Conservation (phyloP, 106 monocot genomes). For the Phalaenopsis aphrodite region DNA sequence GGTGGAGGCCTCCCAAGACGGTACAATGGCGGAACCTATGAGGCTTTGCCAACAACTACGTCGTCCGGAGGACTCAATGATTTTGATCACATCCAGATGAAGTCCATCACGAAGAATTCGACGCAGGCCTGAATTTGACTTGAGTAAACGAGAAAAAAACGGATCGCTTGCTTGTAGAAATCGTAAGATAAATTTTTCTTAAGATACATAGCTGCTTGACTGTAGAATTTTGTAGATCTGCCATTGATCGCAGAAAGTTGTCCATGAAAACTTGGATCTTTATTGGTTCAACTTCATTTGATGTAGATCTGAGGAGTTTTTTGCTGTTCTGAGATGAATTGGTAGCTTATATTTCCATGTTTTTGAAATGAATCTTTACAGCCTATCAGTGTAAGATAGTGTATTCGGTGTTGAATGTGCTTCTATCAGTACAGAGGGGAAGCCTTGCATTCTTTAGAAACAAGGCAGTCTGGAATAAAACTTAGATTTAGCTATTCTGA, state of each 20-base stretch:
- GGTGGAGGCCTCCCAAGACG: slow-evolving; percentile 23
- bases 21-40: slow-evolving; percentile 5
- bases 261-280: neutral
- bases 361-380: neutral
- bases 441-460: neutral
- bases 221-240: neutral
- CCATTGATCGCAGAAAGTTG: neutral
- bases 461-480: neutral
- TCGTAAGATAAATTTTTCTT: neutral
- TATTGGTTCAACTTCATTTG: neutral
- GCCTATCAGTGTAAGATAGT: neutral
- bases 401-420: neutral
- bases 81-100: slow-evolving; percentile 13
- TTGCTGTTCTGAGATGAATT: neutral
- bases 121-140: slow-evolving; percentile 4
- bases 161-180: neutral
- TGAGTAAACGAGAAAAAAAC: neutral
- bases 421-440: neutral
- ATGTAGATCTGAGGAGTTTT: neutral
- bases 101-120: slow-evolving; percentile 2
- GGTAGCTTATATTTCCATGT: neutral
- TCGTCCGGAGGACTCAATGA: slow-evolving; percentile 2
- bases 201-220: neutral
- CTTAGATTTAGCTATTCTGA: neutral
- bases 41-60: slow-evolving; percentile 6